Percentiles rank a stretch among this genome's conserved stretches.
Conservation (phyloP, 1,284 basidiomycete genomes). For the Agroathelia rolfsii region DNA sequence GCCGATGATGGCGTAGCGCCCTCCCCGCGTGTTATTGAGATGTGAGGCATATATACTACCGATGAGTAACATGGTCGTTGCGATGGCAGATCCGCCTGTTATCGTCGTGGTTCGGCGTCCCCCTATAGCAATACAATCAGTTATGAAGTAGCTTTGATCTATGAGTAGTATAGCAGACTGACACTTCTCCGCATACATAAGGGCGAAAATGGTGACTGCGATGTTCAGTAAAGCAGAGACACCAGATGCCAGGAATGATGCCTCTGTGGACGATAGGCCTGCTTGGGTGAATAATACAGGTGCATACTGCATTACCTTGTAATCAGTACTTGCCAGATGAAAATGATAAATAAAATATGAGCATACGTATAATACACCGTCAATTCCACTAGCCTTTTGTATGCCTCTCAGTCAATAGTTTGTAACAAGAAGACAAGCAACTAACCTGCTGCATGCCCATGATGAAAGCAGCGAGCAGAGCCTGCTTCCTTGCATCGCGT, state of each 20-base stretch:
- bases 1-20: constrained; percentile 34
- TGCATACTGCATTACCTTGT: constrained; percentile 30
- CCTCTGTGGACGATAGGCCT: constrained; percentile 32
- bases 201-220: constrained; percentile 30
- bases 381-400: constrained; percentile 24
- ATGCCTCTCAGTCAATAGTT: no score
- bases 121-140: constrained; percentile 19
- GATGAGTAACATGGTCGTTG: constrained; percentile 28
- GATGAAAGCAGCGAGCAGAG: constrained; percentile 34
- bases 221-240: constrained; percentile 40
- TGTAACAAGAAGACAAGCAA: constrained; percentile 1
- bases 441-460: constrained; percentile 34
- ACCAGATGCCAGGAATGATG: constrained; percentile 42
- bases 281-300: constrained; percentile 42
- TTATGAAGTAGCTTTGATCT: no score
- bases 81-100: constrained; percentile 32
- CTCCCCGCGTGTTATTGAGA: constrained; percentile 20
- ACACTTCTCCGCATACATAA: constrained; percentile 33
- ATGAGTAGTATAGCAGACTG: no score
- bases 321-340: not conserved
- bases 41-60: constrained; percentile 32
- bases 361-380: constrained; percentile 25
- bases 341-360: no score
- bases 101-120: constrained; percentile 35
- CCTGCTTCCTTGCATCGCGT: constrained; percentile 24